These are phyloP conservation scores for Nakaseomyces uthaithaninus DNA, from an alignment of 1,139 yeast genomes.

Conservation along the genomic window DNA sequence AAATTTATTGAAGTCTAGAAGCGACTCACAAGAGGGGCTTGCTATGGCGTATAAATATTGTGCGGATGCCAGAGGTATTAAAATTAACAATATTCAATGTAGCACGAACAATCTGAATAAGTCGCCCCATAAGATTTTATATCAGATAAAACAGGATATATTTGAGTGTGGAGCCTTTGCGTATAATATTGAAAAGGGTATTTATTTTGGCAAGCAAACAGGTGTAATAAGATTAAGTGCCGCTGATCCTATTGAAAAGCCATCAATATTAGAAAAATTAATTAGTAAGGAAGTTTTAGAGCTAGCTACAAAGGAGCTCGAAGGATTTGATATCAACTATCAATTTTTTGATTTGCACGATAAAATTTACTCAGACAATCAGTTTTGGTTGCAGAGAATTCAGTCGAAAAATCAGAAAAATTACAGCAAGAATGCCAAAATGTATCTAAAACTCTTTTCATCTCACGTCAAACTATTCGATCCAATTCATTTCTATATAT, in stretches of 20 bases:
- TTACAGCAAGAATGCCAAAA: conserved; percentile 25
- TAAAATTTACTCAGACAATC: conserved; percentile 55
- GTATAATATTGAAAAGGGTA: conserved; percentile 41
- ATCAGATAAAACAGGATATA: conserved; percentile 40
- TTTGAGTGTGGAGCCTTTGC: conserved; percentile 60
- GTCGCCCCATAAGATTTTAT: conserved; percentile 36
- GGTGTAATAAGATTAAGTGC: conserved; percentile 63
- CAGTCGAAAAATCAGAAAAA: conserved; percentile 31
- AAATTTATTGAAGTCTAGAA: conserved; percentile 40
- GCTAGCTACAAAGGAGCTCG: conserved; percentile 49
- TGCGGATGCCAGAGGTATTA: conserved; percentile 27
- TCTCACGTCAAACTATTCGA: conserved; percentile 46
- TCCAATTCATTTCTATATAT: conserved; percentile 66
- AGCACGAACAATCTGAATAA: conserved; percentile 31
- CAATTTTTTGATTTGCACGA: conserved; percentile 48
- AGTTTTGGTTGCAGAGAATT: conserved; percentile 40
- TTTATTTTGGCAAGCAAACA: conserved; percentile 55
- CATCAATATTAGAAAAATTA: conserved; percentile 50
- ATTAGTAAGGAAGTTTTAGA: conserved; percentile 56
- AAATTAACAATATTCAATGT: conserved; percentile 32
- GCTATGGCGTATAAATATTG: conserved; percentile 33
- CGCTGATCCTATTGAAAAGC: conserved; percentile 56
- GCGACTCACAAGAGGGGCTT: conserved; percentile 36
- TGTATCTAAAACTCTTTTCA: conserved; percentile 25
- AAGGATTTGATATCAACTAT: conserved; percentile 32